Conservation (phyloP, 345 rosid species). For the Eucalyptus sp. region DNA sequence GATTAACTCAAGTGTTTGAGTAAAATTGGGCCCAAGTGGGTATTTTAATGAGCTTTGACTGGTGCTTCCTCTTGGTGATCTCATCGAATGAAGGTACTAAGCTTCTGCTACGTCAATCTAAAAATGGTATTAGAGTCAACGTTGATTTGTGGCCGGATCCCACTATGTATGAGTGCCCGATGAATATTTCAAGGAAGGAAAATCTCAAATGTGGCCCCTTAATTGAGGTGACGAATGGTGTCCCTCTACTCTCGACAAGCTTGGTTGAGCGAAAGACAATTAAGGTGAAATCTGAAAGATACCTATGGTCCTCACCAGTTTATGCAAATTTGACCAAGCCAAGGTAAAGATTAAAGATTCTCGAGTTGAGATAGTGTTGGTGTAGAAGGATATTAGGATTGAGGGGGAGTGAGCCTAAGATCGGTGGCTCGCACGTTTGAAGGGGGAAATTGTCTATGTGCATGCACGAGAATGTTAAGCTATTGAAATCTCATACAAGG, state of each 20-base stretch:
- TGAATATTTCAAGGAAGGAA: background rate
- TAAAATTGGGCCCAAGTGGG: background rate
- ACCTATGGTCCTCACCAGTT: background rate
- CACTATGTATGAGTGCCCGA: background rate
- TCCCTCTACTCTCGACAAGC: background rate
- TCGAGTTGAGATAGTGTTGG: background rate
- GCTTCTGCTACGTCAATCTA: background rate
- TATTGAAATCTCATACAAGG: background rate
- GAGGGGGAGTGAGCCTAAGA: background rate
- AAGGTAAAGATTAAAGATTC: background rate
- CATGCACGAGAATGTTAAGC: background rate
- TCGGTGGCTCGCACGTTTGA: background rate
- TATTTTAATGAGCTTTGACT: background rate
- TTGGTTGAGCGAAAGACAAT: background rate
- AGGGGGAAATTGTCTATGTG: background rate
- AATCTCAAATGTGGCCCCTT: background rate
- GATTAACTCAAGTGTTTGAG: background rate
- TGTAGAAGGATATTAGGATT: background rate
- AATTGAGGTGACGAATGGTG: background rate
- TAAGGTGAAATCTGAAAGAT: background rate
- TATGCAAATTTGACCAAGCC: background rate
- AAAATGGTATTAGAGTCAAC: background rate
- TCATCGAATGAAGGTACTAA: background rate
- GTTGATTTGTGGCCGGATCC: background rate
- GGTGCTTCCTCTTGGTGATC: background rate